Evolutionary conservation across 495 filamentous ascomycete genomes (phyloP).

Genomic region (Penicillium roqueforti): DNA sequence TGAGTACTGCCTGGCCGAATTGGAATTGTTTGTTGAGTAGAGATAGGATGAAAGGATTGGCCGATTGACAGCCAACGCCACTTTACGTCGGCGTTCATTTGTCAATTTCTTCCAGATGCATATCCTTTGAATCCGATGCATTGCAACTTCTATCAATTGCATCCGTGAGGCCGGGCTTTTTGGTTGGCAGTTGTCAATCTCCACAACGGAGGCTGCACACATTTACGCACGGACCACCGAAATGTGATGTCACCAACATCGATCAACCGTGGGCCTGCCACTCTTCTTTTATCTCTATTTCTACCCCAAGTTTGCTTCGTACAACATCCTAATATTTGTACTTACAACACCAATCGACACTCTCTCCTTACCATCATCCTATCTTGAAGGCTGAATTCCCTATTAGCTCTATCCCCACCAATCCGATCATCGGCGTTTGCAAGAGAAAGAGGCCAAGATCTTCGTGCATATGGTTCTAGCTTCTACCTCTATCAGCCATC

Average conservation of each 20-base stretch:
- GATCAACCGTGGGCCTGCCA: not conserved
- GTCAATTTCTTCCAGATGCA: not conserved
- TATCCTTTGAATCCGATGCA: not conserved
- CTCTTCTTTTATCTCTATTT: conserved; percentile 3
- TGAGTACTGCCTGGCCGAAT: not conserved
- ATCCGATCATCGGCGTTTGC: not conserved
- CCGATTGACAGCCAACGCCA: not conserved
- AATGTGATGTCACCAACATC: conserved; percentile 2
- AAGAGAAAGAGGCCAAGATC: not conserved
- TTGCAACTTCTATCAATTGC: not conserved
- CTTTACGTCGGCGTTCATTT: not conserved
- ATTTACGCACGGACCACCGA: conserved; percentile 3
- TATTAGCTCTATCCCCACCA: not conserved
- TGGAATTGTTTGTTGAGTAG: not conserved
- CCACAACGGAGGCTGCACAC: not conserved
- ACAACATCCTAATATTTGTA: not conserved
- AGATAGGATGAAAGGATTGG: not conserved
- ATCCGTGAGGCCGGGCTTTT: not conserved
- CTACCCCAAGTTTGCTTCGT: not conserved
- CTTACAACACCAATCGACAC: too few species aligned
- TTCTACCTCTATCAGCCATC: not conserved
- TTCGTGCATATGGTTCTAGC: not conserved
- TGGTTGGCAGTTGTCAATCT: not conserved
- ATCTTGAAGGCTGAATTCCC: not conserved
- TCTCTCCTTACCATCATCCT: too few species aligned